Evolutionary conservation across 2,329 filamentous ascomycete species (phyloP).

Genomic region (Fusarium cicatricum): DNA sequence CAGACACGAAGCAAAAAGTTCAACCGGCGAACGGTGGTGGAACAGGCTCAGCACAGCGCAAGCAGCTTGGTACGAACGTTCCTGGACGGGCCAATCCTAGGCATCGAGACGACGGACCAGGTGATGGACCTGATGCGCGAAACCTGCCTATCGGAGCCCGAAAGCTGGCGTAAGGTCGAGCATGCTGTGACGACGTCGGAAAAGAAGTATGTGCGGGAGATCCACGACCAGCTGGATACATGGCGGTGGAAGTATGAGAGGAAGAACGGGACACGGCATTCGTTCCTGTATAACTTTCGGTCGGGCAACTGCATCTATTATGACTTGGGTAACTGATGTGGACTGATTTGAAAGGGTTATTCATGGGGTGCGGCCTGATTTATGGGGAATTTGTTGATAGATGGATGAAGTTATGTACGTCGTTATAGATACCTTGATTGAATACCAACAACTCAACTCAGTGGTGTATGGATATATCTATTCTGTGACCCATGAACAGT

Average conservation of each 20-base stretch:
- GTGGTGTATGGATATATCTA: too few species aligned
- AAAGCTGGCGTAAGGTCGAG: constrained; percentile 84
- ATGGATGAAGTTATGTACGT: too few species aligned
- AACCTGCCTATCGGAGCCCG: constrained; percentile 79
- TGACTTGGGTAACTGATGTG: constrained; percentile 66
- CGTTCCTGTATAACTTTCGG: constrained; percentile 92
- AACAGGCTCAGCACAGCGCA: constrained; percentile 71
- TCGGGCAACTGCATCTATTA: constrained; percentile 87
- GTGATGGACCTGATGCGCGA: constrained; percentile 79
- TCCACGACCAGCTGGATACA: constrained; percentile 76
- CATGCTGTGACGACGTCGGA: constrained; percentile 80
- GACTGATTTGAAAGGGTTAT: background rate
- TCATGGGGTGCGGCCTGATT: background rate
- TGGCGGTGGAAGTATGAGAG: constrained; percentile 67
- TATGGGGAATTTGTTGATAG: background rate
- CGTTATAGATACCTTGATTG: too few species aligned
- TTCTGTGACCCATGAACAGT: too few species aligned
- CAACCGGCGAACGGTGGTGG: constrained; percentile 85
- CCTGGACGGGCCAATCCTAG: constrained; percentile 80
- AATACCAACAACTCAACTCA: too few species aligned
- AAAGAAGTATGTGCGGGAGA: constrained; percentile 81
- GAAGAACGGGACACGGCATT: constrained; percentile 68
- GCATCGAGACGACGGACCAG: constrained; percentile 87
- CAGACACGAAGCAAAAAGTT: constrained; percentile 90
- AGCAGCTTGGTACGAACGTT: constrained; percentile 74